Conservation (phyloP, 768 basidiomycete genomes). For the Lactarius quietus region DNA sequence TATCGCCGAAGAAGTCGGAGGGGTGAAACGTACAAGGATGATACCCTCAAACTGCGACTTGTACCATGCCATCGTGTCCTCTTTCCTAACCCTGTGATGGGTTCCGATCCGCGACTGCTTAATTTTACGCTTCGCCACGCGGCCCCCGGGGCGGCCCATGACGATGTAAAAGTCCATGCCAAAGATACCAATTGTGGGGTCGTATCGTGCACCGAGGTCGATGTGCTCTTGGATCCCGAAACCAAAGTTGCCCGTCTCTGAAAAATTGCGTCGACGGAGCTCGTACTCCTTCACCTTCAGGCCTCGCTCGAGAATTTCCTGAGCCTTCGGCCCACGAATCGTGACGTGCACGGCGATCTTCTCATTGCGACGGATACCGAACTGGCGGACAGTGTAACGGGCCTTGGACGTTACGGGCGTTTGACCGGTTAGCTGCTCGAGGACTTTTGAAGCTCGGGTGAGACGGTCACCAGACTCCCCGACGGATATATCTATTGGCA, state of each 20-base stretch:
- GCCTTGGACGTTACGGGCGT: conserved; percentile 99
- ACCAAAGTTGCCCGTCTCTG: conserved; percentile 98
- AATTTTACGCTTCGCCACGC: conserved; percentile 88
- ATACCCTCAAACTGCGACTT: conserved; percentile 99
- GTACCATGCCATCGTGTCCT: conserved; percentile 98
- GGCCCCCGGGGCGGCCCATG: conserved; percentile 93
- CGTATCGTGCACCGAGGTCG: conserved; percentile 97
- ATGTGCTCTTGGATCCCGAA: conserved; percentile 99
- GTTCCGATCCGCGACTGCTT: conserved; percentile 85
- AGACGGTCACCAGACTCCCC: conserved; percentile 99
- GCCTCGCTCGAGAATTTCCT: conserved; percentile 98
- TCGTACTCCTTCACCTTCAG: conserved; percentile 99
- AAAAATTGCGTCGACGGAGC: conserved; percentile 94
- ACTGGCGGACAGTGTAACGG: conserved; percentile 97
- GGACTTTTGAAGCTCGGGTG: conserved; percentile 97
- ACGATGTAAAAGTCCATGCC: conserved; percentile 99
- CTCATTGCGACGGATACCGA: conserved; percentile 99
- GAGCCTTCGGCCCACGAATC: conserved; percentile 98
- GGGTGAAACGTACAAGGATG: conserved; percentile 65
- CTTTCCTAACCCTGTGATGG: conserved; percentile 88
- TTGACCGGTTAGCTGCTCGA: conserved; percentile 99
- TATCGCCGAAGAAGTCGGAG: background rate
- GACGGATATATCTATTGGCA: conserved; percentile 87
- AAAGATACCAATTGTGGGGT: conserved; percentile 98
- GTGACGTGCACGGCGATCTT: conserved; percentile 99